Percentiles rank a stretch among this genome's conserved stretches.
Conservation (phyloP, 148 eudicot species). For the Rhododendron kiyosumense region DNA sequence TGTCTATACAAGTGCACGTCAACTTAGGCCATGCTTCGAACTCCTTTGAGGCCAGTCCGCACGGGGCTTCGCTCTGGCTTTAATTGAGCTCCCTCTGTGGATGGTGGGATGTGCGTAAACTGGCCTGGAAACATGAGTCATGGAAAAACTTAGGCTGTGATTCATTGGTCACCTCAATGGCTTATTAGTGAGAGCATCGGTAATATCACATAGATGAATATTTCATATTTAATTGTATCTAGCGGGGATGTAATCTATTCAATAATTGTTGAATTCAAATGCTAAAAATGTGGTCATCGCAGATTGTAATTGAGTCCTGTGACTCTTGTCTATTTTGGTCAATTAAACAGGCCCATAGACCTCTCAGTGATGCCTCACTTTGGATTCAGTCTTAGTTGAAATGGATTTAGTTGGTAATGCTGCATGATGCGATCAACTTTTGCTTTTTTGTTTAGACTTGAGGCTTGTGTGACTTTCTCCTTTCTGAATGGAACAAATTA, state of each 20-base stretch:
- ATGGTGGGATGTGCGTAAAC: too few relatives aligned
- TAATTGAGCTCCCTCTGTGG: too few relatives aligned
- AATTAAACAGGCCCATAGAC: neutral
- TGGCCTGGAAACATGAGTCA: too few relatives aligned
- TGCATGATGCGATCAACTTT: neutral
- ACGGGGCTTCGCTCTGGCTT: too few relatives aligned
- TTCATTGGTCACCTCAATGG: neutral
- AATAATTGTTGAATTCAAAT: neutral
- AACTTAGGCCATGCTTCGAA: neutral
- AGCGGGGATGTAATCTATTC: too few relatives aligned
- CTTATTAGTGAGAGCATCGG: neutral
- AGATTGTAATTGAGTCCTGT: neutral
- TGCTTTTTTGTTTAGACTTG: neutral
- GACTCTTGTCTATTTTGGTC: neutral
- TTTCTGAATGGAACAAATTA: neutral
- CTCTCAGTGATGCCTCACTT: neutral
- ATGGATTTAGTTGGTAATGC: neutral
- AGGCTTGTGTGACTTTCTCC: neutral
- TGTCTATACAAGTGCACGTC: neutral
- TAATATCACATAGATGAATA: neutral
- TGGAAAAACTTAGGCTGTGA: too few relatives aligned
- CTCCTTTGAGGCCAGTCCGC: too few relatives aligned
- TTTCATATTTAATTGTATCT: too few relatives aligned
- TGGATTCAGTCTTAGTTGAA: neutral
- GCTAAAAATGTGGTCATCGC: neutral